phyloP scores from a whole-genome alignment of 163 green algal genomes.

The Scenedesmus sp. region DNA sequence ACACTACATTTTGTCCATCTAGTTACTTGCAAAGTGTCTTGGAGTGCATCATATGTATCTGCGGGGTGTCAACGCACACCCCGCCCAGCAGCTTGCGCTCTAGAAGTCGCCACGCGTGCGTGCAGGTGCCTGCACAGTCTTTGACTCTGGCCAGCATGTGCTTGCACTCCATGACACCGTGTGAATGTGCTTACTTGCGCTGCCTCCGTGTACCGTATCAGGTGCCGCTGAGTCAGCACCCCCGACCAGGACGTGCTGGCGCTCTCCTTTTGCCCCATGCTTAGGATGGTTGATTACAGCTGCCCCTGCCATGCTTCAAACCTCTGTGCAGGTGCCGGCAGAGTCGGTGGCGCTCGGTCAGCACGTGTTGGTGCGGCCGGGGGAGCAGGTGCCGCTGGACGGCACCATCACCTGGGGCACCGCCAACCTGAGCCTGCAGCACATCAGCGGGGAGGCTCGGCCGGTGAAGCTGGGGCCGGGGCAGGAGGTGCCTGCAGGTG shows the following conservation, averaged over 20 bases:
- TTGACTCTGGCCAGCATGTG: slow-evolving; percentile 79
- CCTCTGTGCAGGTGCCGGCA: background rate
- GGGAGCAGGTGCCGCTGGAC: slow-evolving; percentile 88
- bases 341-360: slow-evolving; percentile 73
- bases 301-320: too few relatives aligned
- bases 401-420: slow-evolving; percentile 76
- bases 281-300: too few relatives aligned
- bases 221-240: too few relatives aligned
- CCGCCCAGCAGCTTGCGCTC: too few relatives aligned
- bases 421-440: slow-evolving; percentile 79
- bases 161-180: slow-evolving; percentile 91
- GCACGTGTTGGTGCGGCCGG: slow-evolving; percentile 87
- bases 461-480: slow-evolving; percentile 73
- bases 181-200: too few relatives aligned
- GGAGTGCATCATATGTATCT: too few relatives aligned
- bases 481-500: slow-evolving; percentile 75
- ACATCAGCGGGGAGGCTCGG: slow-evolving; percentile 93
- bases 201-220: too few relatives aligned
- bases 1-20: too few relatives aligned
- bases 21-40: too few relatives aligned
- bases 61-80: too few relatives aligned
- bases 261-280: too few relatives aligned
- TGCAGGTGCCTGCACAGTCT: slow-evolving; percentile 35
- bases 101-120: background rate
- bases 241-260: too few relatives aligned